A percentile compares a stretch with the other conserved stretches of the same genome.
phyloP scores from a whole-genome alignment of 1,284 basidiomycete species.

The Mycena citricolor region DNA sequence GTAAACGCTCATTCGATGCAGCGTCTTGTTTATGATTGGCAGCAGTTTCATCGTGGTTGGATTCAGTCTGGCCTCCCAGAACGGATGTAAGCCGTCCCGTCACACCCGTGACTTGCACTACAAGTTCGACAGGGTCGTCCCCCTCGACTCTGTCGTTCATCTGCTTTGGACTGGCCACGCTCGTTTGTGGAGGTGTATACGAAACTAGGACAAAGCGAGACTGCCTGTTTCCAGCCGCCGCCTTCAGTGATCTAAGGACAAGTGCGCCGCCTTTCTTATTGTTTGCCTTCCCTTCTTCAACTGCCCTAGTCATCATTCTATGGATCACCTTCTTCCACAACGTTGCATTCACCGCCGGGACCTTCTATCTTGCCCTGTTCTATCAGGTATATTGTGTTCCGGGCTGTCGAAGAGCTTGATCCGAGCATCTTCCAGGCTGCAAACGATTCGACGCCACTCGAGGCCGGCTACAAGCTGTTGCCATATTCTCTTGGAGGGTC shows the following conservation, averaged over 20 bases:
- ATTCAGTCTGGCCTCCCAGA: conserved; percentile 68
- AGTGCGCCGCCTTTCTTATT: conserved; percentile 40
- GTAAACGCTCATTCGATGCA: conserved; percentile 33
- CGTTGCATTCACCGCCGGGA: conserved; percentile 76
- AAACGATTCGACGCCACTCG: conserved; percentile 60
- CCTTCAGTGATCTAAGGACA: conserved; percentile 58
- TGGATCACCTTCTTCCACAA: conserved; percentile 75
- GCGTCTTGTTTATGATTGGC: conserved; percentile 71
- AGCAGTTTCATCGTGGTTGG: conserved; percentile 73
- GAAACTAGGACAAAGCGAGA: conserved; percentile 65
- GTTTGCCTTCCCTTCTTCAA: conserved; percentile 25
- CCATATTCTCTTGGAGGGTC: conserved; percentile 82
- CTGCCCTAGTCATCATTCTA: conserved; percentile 57
- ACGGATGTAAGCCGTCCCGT: conserved; percentile 56
- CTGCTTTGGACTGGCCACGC: conserved; percentile 49
- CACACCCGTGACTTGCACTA: conserved; percentile 8
- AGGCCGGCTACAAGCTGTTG: conserved; percentile 70
- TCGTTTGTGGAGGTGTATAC: conserved; percentile 60
- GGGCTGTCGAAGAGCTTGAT: conserved; percentile 8
- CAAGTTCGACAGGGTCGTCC: conserved; percentile 49
- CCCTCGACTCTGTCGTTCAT: conserved; percentile 63
- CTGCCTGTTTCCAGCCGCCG: conserved; percentile 65
- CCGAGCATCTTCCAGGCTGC: conserved; percentile 49
- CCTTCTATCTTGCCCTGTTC: conserved; percentile 78
- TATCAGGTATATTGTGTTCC: conserved; percentile 57